Conservation (phyloP, 345 rosid species). For the Populus ilicifolia region DNA sequence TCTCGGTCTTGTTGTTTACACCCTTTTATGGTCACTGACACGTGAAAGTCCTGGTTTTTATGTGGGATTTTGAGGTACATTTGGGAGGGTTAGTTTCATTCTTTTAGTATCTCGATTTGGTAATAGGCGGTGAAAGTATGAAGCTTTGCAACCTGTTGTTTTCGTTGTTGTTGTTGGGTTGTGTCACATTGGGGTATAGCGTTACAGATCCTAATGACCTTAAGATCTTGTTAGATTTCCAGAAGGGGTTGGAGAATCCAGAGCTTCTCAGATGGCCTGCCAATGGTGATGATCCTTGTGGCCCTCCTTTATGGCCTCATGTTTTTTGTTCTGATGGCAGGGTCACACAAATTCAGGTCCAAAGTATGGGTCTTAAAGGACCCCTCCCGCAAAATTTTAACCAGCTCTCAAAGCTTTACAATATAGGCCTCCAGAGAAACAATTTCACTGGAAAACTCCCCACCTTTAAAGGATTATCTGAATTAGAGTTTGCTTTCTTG, state of each 20-base stretch:
- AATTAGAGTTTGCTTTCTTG: constrained; percentile 38
- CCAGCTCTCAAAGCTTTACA: constrained; percentile 38
- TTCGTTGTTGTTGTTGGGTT: constrained; percentile 22
- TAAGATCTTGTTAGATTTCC: constrained; percentile 44
- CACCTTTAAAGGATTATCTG: constrained; percentile 40
- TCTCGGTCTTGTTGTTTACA: background rate
- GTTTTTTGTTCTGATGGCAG: constrained; percentile 45
- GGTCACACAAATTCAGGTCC: constrained; percentile 47
- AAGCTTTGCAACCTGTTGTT: background rate
- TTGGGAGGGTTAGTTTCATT: background rate
- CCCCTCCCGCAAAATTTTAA: constrained; percentile 40
- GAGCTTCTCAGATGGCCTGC: constrained; percentile 51
- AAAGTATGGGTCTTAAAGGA: constrained; percentile 41
- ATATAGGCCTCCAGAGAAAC: constrained; percentile 52
- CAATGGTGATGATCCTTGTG: constrained; percentile 44
- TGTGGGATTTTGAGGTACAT: constrained; percentile 22
- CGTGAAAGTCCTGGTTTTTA: background rate
- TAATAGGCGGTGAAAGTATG: background rate
- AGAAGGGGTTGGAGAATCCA: constrained; percentile 46
- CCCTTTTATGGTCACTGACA: background rate
- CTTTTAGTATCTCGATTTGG: background rate
- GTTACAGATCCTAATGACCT: constrained; percentile 43
- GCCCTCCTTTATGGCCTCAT: constrained; percentile 50
- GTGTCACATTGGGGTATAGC: constrained; percentile 17
- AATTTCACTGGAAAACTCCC: constrained; percentile 39